These are phyloP conservation scores for Ogataea pini DNA, from an alignment of 805 yeast species.

Conservation along the genomic window DNA sequence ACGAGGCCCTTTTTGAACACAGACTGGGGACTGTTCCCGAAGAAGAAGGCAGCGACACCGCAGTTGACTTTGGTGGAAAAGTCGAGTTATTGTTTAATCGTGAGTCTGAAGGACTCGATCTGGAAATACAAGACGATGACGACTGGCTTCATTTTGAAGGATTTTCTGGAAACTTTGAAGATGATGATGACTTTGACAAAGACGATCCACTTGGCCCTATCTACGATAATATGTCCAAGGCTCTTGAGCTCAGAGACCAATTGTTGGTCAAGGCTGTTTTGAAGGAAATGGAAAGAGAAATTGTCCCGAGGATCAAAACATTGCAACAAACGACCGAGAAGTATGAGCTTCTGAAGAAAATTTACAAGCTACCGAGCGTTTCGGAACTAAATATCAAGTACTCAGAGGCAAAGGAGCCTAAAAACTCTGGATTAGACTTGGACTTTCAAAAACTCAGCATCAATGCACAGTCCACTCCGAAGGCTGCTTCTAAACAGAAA, in stretches of 20 bases:
- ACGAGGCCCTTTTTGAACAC: neutral
- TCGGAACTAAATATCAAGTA: constrained; percentile 23
- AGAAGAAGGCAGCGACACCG: constrained; percentile 12
- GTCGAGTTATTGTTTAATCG: constrained; percentile 22
- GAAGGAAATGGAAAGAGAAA: constrained; percentile 24
- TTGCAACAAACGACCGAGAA: constrained; percentile 24
- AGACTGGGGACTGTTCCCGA: constrained; percentile 1
- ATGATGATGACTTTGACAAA: constrained; percentile 1
- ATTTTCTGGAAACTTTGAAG: constrained; percentile 11
- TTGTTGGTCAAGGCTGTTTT: constrained; percentile 23
- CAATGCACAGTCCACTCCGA: constrained; percentile 3
- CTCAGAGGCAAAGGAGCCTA: neutral
- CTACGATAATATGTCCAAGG: constrained; percentile 18
- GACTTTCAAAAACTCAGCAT: neutral
- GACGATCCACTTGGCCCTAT: constrained; percentile 10
- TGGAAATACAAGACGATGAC: constrained; percentile 7
- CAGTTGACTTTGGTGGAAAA: constrained; percentile 18
- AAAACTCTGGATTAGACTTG: neutral
- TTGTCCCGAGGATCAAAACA: constrained; percentile 25
- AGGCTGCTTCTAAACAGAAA: neutral
- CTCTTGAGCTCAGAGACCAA: constrained; percentile 22
- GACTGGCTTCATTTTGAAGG: constrained; percentile 13
- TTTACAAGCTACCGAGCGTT: constrained; percentile 32
- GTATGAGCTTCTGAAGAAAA: constrained; percentile 25
- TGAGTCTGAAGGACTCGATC: constrained; percentile 18